Evolutionary conservation across 1,139 yeast genomes (phyloP).

Genomic region (Hansenula sp.): DNA sequence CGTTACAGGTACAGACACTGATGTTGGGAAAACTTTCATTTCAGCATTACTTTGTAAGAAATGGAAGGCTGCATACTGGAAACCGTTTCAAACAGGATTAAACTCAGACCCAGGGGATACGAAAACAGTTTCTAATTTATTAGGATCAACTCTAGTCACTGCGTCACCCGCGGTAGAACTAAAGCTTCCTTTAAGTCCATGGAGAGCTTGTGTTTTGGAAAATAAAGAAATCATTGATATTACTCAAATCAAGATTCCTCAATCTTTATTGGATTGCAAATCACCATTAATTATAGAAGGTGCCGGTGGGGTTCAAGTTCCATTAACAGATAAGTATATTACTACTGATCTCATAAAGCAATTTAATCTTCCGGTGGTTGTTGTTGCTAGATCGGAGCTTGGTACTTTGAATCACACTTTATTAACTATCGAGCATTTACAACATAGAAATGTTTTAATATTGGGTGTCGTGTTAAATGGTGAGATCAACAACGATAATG

Average conservation of each 20-base stretch:
- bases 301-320: constrained; percentile 31
- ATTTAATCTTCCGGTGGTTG: constrained; percentile 22
- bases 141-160: not conserved
- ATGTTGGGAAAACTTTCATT: constrained; percentile 30
- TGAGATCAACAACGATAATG: constrained; percentile 22
- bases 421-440: constrained; percentile 25
- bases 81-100: constrained; percentile 31
- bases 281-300: constrained; percentile 28
- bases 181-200: constrained; percentile 28
- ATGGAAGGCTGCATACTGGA: constrained; percentile 30
- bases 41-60: constrained; percentile 25
- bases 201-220: constrained; percentile 25
- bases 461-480: constrained; percentile 28
- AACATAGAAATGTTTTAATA: constrained; percentile 15
- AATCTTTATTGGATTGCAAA: not conserved
- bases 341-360: constrained; percentile 25
- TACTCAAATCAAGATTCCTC: constrained; percentile 19
- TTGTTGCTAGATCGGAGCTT: constrained; percentile 28
- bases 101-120: constrained; percentile 28
- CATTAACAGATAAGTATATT: constrained; percentile 23
- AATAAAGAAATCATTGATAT: constrained; percentile 13
- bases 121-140: constrained; percentile 12
- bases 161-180: constrained; percentile 19
- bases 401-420: constrained; percentile 32
- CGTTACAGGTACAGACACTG: constrained; percentile 32